Percentiles rank a stretch among this genome's conserved stretches.
These are phyloP conservation scores for Flagelloscypha sp. DNA, from an alignment of 768 basidiomycete genomes.

Conservation along the genomic window DNA sequence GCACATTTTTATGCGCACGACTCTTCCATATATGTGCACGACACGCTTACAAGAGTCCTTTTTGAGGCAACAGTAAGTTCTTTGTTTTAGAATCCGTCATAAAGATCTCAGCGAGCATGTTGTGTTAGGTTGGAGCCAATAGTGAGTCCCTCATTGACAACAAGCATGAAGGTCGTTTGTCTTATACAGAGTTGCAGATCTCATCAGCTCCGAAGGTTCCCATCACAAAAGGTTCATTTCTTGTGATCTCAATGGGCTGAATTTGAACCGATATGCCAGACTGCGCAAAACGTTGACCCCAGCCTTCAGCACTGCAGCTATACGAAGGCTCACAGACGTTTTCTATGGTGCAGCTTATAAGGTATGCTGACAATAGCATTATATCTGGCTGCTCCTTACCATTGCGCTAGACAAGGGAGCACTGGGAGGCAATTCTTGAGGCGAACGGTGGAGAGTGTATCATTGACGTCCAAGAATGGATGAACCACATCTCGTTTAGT, in stretches of 20 bases:
- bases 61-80: conserved; percentile 31
- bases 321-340: conserved; percentile 35
- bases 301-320: conserved; percentile 44
- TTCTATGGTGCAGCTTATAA: conserved; percentile 47
- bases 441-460: conserved; percentile 11
- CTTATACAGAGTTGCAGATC: no score
- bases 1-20: conserved; percentile 44
- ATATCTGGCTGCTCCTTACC: neutral
- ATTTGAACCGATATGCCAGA: conserved; percentile 18
- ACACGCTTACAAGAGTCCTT: conserved; percentile 23
- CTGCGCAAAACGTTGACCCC: conserved; percentile 44
- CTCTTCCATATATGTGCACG: conserved; percentile 39
- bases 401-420: conserved; percentile 23
- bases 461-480: conserved; percentile 33
- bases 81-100: no score
- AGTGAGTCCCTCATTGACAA: no score
- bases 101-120: no score
- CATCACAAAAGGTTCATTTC: conserved; percentile 32
- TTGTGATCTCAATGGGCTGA: neutral
- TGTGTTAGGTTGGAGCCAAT: no score
- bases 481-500: conserved; percentile 34
- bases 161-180: no score
- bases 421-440: conserved; percentile 24
- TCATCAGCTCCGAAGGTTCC: conserved; percentile 36
- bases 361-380: conserved; percentile 18